These are phyloP conservation scores for Pelagomonas calceolata DNA, from an alignment of 108 stramenopile genomes.

Conservation along the genomic window DNA sequence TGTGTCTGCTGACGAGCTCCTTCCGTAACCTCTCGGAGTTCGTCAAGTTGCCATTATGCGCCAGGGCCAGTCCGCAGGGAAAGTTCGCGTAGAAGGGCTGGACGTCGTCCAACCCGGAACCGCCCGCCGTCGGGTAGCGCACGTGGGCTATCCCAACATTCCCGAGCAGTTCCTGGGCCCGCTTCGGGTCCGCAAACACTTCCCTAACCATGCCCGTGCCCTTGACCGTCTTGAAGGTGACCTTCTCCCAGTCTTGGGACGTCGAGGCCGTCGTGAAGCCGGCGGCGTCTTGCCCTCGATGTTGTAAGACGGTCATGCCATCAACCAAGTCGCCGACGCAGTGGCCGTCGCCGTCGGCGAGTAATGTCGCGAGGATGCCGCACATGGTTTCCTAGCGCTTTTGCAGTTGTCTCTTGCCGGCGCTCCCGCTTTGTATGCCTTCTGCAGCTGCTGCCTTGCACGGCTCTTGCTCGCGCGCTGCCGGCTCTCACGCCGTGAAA, in stretches of 20 bases:
- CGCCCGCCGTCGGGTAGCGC: conserved; percentile 93
- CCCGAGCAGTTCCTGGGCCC: conserved; percentile 67
- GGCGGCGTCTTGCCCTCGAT: conserved; percentile 99
- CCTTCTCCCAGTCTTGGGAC: conserved; percentile 47
- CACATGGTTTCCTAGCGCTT: too few relatives aligned
- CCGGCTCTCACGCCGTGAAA: too few relatives aligned
- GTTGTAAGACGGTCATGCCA: conserved; percentile 93
- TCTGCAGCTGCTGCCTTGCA: too few relatives aligned
- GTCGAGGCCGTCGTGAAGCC: conserved; percentile 72
- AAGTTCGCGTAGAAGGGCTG: conserved; percentile 94
- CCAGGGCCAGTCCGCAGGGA: conserved; percentile 90
- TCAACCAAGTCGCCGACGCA: conserved; percentile 54
- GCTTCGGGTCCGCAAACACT: conserved; percentile 66
- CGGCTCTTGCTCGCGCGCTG: too few relatives aligned
- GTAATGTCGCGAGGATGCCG: conserved; percentile 71
- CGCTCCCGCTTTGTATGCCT: too few relatives aligned
- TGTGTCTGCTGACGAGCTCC: conserved; percentile 8
- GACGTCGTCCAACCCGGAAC: conserved; percentile 68
- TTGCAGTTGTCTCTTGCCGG: too few relatives aligned
- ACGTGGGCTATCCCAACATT: conserved; percentile 87
- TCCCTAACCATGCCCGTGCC: conserved; percentile 93
- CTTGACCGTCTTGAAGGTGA: conserved; percentile 50
- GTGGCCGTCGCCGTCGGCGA: conserved; percentile 44
- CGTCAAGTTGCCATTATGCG: conserved; percentile 96
- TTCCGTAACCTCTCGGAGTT: conserved; percentile 60